Evolutionary conservation across 2,329 filamentous ascomycete genomes (phyloP), one percentile per base, ranked within the genome.

Genomic region (Stemphylium lycopersici): DNA sequence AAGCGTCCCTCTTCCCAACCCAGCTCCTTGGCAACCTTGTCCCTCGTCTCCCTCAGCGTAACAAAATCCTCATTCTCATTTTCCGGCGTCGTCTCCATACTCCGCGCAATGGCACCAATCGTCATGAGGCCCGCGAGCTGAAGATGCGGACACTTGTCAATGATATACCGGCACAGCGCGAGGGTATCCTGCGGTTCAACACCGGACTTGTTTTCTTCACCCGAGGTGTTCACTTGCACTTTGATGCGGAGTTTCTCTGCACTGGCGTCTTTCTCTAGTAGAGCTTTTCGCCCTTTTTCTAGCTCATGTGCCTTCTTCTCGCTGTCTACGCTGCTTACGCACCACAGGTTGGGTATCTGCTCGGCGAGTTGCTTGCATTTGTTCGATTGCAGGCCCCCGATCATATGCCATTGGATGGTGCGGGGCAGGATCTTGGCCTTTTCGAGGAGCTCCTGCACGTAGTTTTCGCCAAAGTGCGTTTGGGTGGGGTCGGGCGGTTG

Each of bases 211-310:
- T 83, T 83, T 43, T 85, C 86, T 74, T 98, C 95, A 49, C 91
- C 91, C 0, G 90, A 96, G 0, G 95, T 99, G 77, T 99, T 99
- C 65, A 99, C 87, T 78, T 99, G 95, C 15, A 99, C 88, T 78
- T 95, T 92, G 26, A 99, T 82, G 51, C 87, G 80, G 63, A 97
- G 78, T 54, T 71, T 75, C 15, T 70, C 70, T 3, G 52, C 54
- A 1, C 79, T 78, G 67, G 12, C 2, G 18, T 45, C 73, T 54
- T 33, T 75, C 61, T 70, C 68, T 0, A 66, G 71, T 33, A 89
- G 78, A 33, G 84, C 85, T 11, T 83, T 84, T 42, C 95, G 88
- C 12, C 91, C 85, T 58, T 89, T 88, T 74, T 96, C 86, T 24
- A 99, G 82, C 45, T 91, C 83, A 48, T 87, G 84, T 0, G 92